Evolutionary conservation across 2,329 filamentous ascomycete genomes (phyloP).

Genomic region (Aspergillus uvarum): DNA sequence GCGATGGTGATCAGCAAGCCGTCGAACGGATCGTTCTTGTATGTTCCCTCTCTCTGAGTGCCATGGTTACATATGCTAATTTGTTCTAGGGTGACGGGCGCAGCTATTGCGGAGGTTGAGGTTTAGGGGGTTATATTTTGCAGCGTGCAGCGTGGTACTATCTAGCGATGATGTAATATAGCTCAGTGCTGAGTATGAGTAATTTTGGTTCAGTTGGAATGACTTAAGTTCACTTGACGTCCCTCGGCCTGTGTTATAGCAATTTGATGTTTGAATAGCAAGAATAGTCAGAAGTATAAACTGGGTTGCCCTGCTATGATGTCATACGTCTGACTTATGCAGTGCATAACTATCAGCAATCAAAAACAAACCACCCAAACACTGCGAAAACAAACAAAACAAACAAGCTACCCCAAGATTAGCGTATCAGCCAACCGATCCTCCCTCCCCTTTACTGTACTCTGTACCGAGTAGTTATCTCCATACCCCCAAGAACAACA

Average conservation of each 20-base stretch:
- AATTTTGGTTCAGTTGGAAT: neutral
- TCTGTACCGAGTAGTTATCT: neutral
- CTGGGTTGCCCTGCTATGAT: no score
- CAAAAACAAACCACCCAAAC: no score
- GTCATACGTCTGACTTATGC: no score
- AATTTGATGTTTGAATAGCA: no score
- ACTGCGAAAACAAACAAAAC: no score
- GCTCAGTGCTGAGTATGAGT: neutral
- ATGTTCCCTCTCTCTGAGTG: constrained; percentile 20
- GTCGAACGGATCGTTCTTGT: constrained; percentile 46
- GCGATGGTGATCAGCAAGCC: constrained; percentile 90
- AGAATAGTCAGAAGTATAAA: no score
- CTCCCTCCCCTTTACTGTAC: neutral
- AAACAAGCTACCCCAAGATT: no score
- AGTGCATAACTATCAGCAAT: no score
- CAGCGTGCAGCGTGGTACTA: constrained; percentile 2
- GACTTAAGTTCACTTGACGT: no score
- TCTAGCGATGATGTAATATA: neutral
- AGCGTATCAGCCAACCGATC: no score
- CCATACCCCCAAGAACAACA: no score
- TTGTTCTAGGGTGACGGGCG: constrained; percentile 35
- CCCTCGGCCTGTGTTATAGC: no score
- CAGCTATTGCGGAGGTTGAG: constrained; percentile 37
- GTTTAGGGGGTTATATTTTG: constrained; percentile 18
- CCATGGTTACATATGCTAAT: constrained; percentile 15